Conservation (phyloP, 2,329 filamentous ascomycete genomes). For the Gaeumannomyces sp. region DNA sequence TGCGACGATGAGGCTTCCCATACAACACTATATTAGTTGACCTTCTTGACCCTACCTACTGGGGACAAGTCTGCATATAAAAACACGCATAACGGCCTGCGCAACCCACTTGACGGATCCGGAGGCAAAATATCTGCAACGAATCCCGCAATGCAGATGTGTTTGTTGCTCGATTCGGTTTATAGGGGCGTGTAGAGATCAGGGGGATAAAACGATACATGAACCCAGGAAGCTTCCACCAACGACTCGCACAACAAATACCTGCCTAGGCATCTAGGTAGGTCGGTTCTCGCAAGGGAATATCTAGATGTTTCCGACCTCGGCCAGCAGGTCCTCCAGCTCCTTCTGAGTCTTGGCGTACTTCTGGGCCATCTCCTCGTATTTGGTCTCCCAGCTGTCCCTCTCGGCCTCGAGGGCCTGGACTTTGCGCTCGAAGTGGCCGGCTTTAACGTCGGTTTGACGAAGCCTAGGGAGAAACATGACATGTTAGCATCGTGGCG, state of each 20-base stretch:
- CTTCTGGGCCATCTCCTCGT: constrained; percentile 95
- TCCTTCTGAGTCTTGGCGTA: constrained; percentile 79
- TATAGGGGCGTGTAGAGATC: not conserved
- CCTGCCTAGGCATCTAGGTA: not conserved
- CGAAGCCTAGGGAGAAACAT: constrained; percentile 63
- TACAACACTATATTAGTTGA: not conserved
- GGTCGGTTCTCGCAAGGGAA: not conserved
- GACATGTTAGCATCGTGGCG: constrained; percentile 14
- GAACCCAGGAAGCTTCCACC: not conserved
- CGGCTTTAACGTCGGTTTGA: constrained; percentile 98
- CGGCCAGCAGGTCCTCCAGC: constrained; percentile 79
- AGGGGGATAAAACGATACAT: not conserved
- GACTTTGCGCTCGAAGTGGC: constrained; percentile 98
- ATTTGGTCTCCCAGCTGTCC: constrained; percentile 95
- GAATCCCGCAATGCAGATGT: not conserved
- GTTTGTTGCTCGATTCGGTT: not conserved
- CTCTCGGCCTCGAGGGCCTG: constrained; percentile 88
- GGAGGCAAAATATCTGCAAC: not conserved
- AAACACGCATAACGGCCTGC: not conserved
- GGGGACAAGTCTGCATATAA: not conserved
- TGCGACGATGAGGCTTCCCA: not conserved
- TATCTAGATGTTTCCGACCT: constrained; percentile 80
- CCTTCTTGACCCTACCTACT: not conserved
- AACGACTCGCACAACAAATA: not conserved
- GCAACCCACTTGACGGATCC: not conserved